phyloP scores from a whole-genome alignment of 257 asterid genomes.

The Paraleonurus japonicus region DNA sequence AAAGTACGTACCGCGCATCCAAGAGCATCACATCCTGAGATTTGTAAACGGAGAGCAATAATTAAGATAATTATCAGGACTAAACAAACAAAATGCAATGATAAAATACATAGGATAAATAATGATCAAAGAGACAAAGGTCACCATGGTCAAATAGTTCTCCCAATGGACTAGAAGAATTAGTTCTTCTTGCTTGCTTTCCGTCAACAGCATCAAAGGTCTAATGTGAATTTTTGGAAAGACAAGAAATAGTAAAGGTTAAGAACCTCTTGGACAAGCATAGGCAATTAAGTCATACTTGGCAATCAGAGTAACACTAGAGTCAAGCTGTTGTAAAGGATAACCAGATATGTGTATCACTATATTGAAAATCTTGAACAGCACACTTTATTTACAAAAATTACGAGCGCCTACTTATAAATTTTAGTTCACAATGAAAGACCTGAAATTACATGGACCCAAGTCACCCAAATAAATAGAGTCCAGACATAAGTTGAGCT shows the following conservation, averaged over 20 bases:
- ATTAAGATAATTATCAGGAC: conserved; percentile 30
- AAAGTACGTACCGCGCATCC: conserved; percentile 89
- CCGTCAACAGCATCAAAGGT: conserved; percentile 99
- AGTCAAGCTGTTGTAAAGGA: not conserved
- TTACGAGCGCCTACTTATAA: not conserved
- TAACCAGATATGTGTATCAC: not conserved
- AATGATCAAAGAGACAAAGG: conserved; percentile 13
- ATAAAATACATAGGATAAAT: conserved; percentile 15
- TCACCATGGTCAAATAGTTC: conserved; percentile 99
- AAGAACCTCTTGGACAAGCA: conserved; percentile 21
- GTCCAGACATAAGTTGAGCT: conserved; percentile 14
- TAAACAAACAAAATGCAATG: conserved; percentile 13
- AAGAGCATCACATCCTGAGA: conserved; percentile 98
- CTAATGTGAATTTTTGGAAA: conserved; percentile 36
- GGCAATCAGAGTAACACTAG: not conserved
- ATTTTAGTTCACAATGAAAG: conserved; percentile 10
- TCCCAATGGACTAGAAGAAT: conserved; percentile 96
- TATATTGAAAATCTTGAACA: not conserved
- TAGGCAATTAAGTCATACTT: not conserved
- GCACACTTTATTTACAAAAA: not conserved
- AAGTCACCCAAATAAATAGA: conserved; percentile 1
- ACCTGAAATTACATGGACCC: conserved; percentile 14
- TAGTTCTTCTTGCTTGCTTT: conserved; percentile 98
- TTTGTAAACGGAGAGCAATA: conserved; percentile 27
- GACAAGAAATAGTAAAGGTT: conserved; percentile 11